Evolutionary conservation across 495 filamentous ascomycete genomes (phyloP), one percentile per base, ranked within the genome.

Genomic region (Lichenothelia convexa): DNA sequence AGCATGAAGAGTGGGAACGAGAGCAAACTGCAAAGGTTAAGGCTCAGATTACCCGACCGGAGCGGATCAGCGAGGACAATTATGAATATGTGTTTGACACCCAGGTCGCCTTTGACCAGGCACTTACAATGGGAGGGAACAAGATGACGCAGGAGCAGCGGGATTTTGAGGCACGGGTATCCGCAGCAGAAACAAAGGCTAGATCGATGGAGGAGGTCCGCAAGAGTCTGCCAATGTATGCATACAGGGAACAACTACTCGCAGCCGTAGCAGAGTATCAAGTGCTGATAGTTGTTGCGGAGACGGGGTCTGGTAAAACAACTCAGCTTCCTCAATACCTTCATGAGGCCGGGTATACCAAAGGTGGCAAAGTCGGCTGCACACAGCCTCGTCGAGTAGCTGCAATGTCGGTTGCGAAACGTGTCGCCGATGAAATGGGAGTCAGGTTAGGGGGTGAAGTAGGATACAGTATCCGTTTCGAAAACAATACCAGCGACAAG

Each of bases 31-130:
- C 78, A 44, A 91, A 91, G 55, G 89, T 83, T 1, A 84, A 85
- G 46, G 75, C 84, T 4, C 87, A 94, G 52, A 81, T 93, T 41
- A 64, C 73, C 36, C 66, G 72, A 37, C 60, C 63, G 6, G 80
- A 87, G 50, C 67, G 80, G 16, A 70, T 75, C n/a, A 75, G 87
- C 34, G 75, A 81, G 45, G 83, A 78, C 5, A 74, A 93, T 33
- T 95, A 95, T 54, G 89, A 93, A 39, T 93, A 87, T 44, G 75
- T 97, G 9, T 79, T 95, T 43, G 89, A 97, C 43, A 79, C 84
- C 48, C 73, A 80, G 48, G 86, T 95, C 53, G 78, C 79, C 42
- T 97, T 86, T 55, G 85, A 91, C 42, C 63, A 72, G 13, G 70
- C 67, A 46, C 56, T 80, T 41, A 64, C 76, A 18, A 80, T 79